Evolutionary conservation across 2,329 filamentous ascomycete genomes (phyloP).

Genomic region (Beauveria asiatica): DNA sequence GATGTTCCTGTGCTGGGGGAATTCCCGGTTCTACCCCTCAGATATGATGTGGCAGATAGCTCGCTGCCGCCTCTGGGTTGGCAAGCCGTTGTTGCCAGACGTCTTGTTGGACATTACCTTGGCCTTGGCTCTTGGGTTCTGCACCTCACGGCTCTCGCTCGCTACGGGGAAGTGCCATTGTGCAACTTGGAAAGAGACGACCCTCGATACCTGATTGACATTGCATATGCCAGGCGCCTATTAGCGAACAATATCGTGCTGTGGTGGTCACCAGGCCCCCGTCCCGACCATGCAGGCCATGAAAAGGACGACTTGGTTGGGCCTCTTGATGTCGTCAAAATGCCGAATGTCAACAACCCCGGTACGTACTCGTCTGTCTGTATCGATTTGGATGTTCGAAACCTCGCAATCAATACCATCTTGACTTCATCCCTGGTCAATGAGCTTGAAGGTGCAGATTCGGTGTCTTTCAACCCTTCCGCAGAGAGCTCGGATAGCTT

Average conservation of each 20-base stretch:
- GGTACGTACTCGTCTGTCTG: conserved; percentile 94
- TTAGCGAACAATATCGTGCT: conserved; percentile 88
- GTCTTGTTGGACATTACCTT: conserved; percentile 82
- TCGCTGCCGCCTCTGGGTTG: conserved; percentile 86
- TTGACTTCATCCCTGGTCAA: conserved; percentile 94
- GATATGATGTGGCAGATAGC: conserved; percentile 75
- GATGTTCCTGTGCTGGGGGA: conserved; percentile 79
- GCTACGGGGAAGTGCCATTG: conserved; percentile 88
- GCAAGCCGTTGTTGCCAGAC: conserved; percentile 81
- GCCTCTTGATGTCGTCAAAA: conserved; percentile 75
- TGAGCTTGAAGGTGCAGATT: conserved; percentile 84
- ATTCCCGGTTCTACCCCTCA: conserved; percentile 73
- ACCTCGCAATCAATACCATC: conserved; percentile 95
- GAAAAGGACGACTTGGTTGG: conserved; percentile 85
- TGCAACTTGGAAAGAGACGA: conserved; percentile 95
- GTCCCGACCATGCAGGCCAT: conserved; percentile 91
- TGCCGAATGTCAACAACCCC: conserved; percentile 88
- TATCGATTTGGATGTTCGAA: conserved; percentile 88
- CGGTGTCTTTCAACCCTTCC: conserved; percentile 65
- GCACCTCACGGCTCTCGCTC: conserved; percentile 77
- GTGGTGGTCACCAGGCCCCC: conserved; percentile 87
- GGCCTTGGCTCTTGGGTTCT: conserved; percentile 88
- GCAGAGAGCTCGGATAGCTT: conserved; percentile 43
- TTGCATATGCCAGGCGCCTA: conserved; percentile 83
- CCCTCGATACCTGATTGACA: conserved; percentile 87